Base-by-base conservation (phyloP, 2,329 filamentous ascomycete species). In the Diaporthe helianthi region DNA sequence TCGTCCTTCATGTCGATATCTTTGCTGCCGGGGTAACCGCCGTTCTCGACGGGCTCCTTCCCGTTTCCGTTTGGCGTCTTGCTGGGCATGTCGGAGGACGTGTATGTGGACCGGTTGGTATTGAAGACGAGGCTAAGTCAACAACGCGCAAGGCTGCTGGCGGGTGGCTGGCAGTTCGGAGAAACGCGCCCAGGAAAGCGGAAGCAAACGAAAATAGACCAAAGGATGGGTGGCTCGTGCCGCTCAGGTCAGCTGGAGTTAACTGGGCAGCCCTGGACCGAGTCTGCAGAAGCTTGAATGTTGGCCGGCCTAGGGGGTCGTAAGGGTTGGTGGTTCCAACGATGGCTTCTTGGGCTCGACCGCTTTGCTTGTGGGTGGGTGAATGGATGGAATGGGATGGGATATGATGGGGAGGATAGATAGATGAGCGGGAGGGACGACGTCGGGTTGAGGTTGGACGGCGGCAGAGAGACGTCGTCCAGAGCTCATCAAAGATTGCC, bases 31-130 rank as follows among this genome's bases (percentile, higher is more conserved):
- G 84, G 87, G 83, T 78, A 78, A 76, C 88, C 81, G 75, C 89
- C 87, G 80, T 93, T 92, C 79, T 90, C 89, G 75, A 87, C 83
- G 72, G 90, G 87, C 81, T 92, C 87, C 72, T 90, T 90, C 78
- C 90, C 89, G 83, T 91, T 92, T 74, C 86, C 87, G 81, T 90
- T 89, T 77, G 90, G 89, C 77, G 91, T 91, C 80, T 92, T 91
- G 80, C 90, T 87, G 75, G 89, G 90, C 90, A 93, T 93, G 74
- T 78, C 80, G 76, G 74, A 68, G 44, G 51, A 49, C 36, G 38
- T n/a, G 47, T 70, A 24, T 51, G 26, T 58, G 47, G 29, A 19
- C 44, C 67, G 46, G 31, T 49, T 58, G 41, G 41, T 19, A 9
- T 15, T 66, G 44, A 63, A 46, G 67, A 46, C 66, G 60, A 67